Percentiles rank a stretch among this genome's conserved stretches.
Conservation (phyloP, 345 rosid species). For the Gossypium thurberi region DNA sequence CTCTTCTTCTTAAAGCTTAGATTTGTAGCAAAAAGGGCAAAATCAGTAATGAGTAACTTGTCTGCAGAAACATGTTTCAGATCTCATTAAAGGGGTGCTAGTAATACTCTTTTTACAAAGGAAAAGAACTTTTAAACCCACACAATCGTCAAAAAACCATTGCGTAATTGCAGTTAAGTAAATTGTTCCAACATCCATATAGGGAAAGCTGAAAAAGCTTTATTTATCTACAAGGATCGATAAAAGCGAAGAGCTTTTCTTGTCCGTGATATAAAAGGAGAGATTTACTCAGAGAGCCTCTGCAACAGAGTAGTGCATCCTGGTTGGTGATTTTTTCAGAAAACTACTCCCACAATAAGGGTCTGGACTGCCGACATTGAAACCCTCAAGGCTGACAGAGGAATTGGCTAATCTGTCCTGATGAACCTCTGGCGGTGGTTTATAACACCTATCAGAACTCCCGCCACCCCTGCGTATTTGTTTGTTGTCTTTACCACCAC, state of each 20-base stretch:
- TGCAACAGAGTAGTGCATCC: slow-evolving; percentile 46
- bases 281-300: slow-evolving; percentile 41
- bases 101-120: neutral
- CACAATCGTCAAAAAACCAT: neutral
- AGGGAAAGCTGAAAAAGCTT: slow-evolving; percentile 1
- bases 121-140: slow-evolving; percentile 2
- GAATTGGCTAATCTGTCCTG: slow-evolving; percentile 16
- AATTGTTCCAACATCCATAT: neutral
- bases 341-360: slow-evolving; percentile 56
- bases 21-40: neutral
- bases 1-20: neutral
- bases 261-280: neutral
- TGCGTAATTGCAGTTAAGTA: neutral
- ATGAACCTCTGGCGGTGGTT: slow-evolving; percentile 17
- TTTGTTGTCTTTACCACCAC: slow-evolving; percentile 58
- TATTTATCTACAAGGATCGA: slow-evolving; percentile 31
- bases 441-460: slow-evolving; percentile 23
- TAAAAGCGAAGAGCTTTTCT: neutral
- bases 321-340: slow-evolving; percentile 35
- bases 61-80: neutral
- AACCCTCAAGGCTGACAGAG: slow-evolving; percentile 20
- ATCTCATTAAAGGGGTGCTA: neutral
- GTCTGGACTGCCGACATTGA: slow-evolving; percentile 37
- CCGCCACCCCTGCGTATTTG: slow-evolving; percentile 37
- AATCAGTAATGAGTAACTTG: neutral